Percentiles rank a stretch among this genome's conserved stretches.
Conservation (phyloP, 495 filamentous ascomycete species). For the Tuber indicum region DNA sequence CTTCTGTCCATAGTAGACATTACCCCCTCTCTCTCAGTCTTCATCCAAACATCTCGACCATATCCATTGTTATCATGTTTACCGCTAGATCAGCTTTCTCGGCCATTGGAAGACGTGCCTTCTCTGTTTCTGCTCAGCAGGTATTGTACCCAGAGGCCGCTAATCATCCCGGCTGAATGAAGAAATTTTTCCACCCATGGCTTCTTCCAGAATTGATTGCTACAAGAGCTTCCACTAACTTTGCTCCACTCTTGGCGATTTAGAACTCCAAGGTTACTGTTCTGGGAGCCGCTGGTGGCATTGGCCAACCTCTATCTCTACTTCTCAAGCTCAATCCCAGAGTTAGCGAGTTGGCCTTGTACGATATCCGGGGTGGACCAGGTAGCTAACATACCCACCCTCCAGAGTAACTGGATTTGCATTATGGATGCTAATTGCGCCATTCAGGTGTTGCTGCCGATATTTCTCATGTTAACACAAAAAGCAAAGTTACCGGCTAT, state of each 20-base stretch:
- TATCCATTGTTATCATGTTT: constrained; percentile 58
- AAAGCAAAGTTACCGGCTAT: constrained; percentile 88
- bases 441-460: constrained; percentile 88
- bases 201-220: constrained; percentile 10
- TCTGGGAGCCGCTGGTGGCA: constrained; percentile 91
- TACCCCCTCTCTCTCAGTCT: background rate
- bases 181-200: constrained; percentile 27
- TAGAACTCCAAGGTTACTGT: constrained; percentile 96
- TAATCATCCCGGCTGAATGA: constrained; percentile 18
- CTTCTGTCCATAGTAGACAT: constrained; percentile 18
- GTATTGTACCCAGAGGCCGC: constrained; percentile 50
- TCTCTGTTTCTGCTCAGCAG: constrained; percentile 85
- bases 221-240: constrained; percentile 38
- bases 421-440: constrained; percentile 13
- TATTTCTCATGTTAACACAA: constrained; percentile 97
- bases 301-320: constrained; percentile 94
- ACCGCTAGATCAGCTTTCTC: constrained; percentile 63
- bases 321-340: constrained; percentile 96
- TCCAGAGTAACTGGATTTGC: constrained; percentile 6
- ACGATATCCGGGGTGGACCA: constrained; percentile 91
- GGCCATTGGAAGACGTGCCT: constrained; percentile 75
- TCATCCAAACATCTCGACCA: constrained; percentile 8
- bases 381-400: constrained; percentile 51
- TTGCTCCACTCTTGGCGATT: constrained; percentile 11
- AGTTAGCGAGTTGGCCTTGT: constrained; percentile 85